A percentile compares a stretch with the other conserved stretches of the same genome.
Evolutionary conservation across 768 basidiomycete genomes (phyloP).

Genomic region (Auriscalpium microsporum): DNA sequence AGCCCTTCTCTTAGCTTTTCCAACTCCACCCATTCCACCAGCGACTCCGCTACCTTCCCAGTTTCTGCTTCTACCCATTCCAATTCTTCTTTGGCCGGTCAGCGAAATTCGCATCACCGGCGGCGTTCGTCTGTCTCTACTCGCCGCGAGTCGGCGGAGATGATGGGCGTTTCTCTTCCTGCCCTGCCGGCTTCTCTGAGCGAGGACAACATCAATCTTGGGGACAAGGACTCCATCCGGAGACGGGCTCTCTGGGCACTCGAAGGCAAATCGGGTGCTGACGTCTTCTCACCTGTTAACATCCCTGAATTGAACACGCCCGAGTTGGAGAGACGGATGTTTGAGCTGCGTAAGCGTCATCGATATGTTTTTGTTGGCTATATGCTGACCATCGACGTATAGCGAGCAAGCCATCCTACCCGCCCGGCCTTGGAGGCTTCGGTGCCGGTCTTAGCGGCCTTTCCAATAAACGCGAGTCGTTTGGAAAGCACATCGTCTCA

Average conservation of each 20-base stretch:
- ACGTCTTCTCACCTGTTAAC: slow-evolving; percentile 65
- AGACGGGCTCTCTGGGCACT: slow-evolving; percentile 79
- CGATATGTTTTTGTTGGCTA: not conserved
- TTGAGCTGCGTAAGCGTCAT: slow-evolving; percentile 56
- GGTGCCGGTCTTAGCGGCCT: slow-evolving; percentile 32
- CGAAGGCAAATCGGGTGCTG: slow-evolving; percentile 70
- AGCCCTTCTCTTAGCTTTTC: slow-evolving; percentile 19
- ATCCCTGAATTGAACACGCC: slow-evolving; percentile 70
- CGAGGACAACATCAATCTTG: slow-evolving; percentile 61
- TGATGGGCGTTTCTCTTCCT: slow-evolving; percentile 77
- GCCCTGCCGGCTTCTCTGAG: slow-evolving; percentile 51
- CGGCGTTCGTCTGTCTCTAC: slow-evolving; percentile 87
- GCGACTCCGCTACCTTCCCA: slow-evolving; percentile 20
- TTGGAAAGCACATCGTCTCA: slow-evolving; percentile 58
- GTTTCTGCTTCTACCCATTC: slow-evolving; percentile 33
- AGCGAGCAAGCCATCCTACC: slow-evolving; percentile 58
- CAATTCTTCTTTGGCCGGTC: slow-evolving; percentile 27
- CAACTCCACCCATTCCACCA: slow-evolving; percentile 9
- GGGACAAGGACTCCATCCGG: slow-evolving; percentile 71
- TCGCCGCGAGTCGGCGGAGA: slow-evolving; percentile 79
- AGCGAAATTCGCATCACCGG: slow-evolving; percentile 74
- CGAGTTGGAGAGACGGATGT: slow-evolving; percentile 44
- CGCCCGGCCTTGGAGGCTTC: slow-evolving; percentile 39
- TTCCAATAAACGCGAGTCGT: slow-evolving; percentile 69
- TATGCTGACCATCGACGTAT: not conserved